phyloP scores from a whole-genome alignment of 1,139 yeast genomes.

The Candida tropicalis region DNA sequence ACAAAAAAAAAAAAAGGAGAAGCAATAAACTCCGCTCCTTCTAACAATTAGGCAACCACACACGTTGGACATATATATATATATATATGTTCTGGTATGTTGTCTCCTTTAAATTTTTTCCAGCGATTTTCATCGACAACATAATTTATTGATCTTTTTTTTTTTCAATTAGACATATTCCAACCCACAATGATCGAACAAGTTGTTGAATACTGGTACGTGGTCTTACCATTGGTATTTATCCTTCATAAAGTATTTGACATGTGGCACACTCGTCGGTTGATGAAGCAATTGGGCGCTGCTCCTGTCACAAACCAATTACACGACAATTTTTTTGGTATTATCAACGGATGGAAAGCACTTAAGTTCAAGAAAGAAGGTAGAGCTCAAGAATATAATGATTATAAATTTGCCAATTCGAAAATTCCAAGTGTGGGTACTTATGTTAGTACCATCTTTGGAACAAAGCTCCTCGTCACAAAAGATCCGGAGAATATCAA shows the following conservation, averaged over 20 bases:
- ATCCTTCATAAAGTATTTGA: background rate
- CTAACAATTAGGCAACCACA: too few species aligned
- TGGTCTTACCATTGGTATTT: background rate
- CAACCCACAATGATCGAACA: background rate
- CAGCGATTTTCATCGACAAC: too few species aligned
- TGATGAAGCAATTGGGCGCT: conserved; percentile 20
- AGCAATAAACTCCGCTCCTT: too few species aligned
- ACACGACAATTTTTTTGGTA: conserved; percentile 21
- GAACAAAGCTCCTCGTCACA: conserved; percentile 20
- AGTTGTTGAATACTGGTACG: conserved; percentile 5
- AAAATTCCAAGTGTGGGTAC: conserved; percentile 1
- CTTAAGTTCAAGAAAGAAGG: conserved; percentile 17
- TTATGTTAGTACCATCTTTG: conserved; percentile 17
- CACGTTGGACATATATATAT: too few species aligned
- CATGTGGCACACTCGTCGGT: conserved; percentile 3
- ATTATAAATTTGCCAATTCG: conserved; percentile 3
- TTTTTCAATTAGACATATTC: background rate
- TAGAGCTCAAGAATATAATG: conserved; percentile 14
- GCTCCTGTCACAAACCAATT: conserved; percentile 18
- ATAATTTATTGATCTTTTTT: background rate
- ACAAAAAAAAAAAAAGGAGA: too few species aligned
- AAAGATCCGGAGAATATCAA: conserved; percentile 35
- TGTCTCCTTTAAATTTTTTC: too few species aligned
- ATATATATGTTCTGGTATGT: too few species aligned
- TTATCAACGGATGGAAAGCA: conserved; percentile 16